Conservation (phyloP, 2,329 filamentous ascomycete genomes). For the Fusarium sp. region DNA sequence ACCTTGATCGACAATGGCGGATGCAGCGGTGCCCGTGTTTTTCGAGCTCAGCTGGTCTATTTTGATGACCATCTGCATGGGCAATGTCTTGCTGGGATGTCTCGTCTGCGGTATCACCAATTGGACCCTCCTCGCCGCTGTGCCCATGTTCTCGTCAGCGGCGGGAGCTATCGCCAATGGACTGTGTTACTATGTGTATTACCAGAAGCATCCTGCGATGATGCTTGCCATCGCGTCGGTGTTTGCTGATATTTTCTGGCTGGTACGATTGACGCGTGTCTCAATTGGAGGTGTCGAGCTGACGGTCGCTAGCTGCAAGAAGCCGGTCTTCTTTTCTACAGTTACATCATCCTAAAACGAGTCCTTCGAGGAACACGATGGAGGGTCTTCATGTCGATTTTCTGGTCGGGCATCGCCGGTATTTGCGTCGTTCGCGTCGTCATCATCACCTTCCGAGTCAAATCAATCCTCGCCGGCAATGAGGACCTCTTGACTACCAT, state of each 20-base stretch:
- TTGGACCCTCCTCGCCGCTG: conserved; percentile 49
- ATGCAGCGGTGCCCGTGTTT: conserved; percentile 41
- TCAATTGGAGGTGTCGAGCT: background rate
- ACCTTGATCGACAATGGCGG: conserved; percentile 11
- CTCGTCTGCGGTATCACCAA: conserved; percentile 52
- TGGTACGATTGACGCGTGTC: conserved; percentile 42
- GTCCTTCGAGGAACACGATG: conserved; percentile 55
- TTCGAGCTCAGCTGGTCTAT: conserved; percentile 57
- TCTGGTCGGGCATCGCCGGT: conserved; percentile 66
- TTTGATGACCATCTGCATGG: conserved; percentile 53
- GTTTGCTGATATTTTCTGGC: conserved; percentile 53
- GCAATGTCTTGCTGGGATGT: conserved; percentile 52
- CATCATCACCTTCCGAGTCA: conserved; percentile 48
- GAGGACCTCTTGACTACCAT: conserved; percentile 44
- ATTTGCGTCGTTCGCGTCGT: conserved; percentile 60
- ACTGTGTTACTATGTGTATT: conserved; percentile 55
- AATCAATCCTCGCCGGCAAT: conserved; percentile 42
- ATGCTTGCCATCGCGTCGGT: conserved; percentile 47
- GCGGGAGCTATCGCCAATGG: conserved; percentile 54
- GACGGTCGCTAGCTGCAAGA: conserved; percentile 50
- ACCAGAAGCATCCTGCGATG: conserved; percentile 37
- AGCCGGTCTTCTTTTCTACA: conserved; percentile 57
- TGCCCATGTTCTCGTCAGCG: conserved; percentile 52
- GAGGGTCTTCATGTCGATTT: conserved; percentile 60
- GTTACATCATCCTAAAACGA: conserved; percentile 62